Conservation (phyloP, 441 rosid genomes). For the Macaranga tanarius region DNA sequence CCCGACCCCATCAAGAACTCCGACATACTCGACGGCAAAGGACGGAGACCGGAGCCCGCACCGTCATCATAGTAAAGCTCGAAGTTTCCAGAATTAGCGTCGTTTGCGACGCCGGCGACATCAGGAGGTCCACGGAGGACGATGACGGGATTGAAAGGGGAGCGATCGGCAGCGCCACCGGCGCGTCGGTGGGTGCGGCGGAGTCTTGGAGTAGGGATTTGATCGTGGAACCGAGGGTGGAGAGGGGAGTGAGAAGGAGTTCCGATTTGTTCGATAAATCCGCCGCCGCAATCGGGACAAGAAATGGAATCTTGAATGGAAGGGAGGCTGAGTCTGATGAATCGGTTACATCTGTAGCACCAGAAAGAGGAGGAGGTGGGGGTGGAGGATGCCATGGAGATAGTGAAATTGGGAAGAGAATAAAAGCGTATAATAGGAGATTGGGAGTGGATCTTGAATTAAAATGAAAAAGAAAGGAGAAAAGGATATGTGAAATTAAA, state of each 20-base stretch:
- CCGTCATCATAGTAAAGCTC: slow-evolving; percentile 60
- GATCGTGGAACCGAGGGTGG: slow-evolving; percentile 27
- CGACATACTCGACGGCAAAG: slow-evolving; percentile 52
- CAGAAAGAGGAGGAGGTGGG: slow-evolving; percentile 36
- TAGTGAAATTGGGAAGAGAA: not conserved
- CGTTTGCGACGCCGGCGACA: slow-evolving; percentile 26
- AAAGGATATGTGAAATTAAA: too few species aligned
- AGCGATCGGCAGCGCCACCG: slow-evolving; percentile 48
- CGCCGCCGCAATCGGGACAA: slow-evolving; percentile 54
- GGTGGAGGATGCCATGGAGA: slow-evolving; percentile 34
- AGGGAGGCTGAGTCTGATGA: slow-evolving; percentile 28
- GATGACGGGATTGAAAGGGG: slow-evolving; percentile 59
- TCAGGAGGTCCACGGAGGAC: slow-evolving; percentile 44
- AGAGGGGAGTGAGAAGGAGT: slow-evolving; percentile 13
- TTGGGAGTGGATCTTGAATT: too few species aligned
- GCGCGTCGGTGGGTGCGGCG: slow-evolving; percentile 32
- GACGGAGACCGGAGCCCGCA: slow-evolving; percentile 54
- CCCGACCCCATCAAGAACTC: slow-evolving; percentile 69
- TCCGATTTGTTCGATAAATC: slow-evolving; percentile 45
- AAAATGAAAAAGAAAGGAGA: too few species aligned
- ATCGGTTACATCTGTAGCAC: slow-evolving; percentile 56
- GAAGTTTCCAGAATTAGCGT: slow-evolving; percentile 31
- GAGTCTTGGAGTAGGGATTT: slow-evolving; percentile 24
- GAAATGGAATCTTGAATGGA: slow-evolving; percentile 27
- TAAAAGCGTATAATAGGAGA: not conserved